A percentile compares a stretch with the other conserved stretches of the same genome.
phyloP scores from a whole-genome alignment of 805 yeast genomes.

The Kodamaea nitidulidarum region DNA sequence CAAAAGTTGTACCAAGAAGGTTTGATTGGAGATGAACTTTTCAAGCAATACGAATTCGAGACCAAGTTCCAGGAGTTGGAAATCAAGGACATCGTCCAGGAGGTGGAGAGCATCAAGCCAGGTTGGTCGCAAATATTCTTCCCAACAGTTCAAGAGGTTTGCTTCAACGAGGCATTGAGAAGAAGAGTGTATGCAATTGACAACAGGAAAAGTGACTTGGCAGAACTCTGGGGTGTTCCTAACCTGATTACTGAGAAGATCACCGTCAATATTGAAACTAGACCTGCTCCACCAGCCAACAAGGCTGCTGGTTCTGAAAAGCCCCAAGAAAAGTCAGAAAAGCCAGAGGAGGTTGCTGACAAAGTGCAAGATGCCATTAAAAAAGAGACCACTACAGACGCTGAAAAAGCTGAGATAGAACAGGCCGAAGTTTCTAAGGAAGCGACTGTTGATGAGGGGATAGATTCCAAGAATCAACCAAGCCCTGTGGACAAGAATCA shows the following conservation, averaged over 20 bases:
- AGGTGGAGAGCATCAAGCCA: slow-evolving; percentile 66
- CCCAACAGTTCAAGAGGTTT: slow-evolving; percentile 80
- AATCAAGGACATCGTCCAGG: slow-evolving; percentile 67
- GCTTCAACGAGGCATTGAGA: slow-evolving; percentile 86
- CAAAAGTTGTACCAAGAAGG: slow-evolving; percentile 78
- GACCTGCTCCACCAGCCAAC: slow-evolving; percentile 6
- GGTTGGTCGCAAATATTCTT: slow-evolving; percentile 81
- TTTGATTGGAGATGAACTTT: slow-evolving; percentile 84
- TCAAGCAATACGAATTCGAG: slow-evolving; percentile 74
- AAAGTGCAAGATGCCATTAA: too few species aligned
- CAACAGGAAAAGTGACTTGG: slow-evolving; percentile 30
- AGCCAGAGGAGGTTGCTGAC: slow-evolving; percentile 1
- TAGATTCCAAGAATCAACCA: too few species aligned
- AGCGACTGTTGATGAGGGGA: too few species aligned
- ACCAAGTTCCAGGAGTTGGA: slow-evolving; percentile 78
- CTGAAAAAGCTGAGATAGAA: too few species aligned
- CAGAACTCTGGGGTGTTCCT: slow-evolving; percentile 34
- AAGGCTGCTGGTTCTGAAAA: slow-evolving; percentile 2
- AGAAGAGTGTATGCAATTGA: slow-evolving; percentile 58
- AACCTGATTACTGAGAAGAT: slow-evolving; percentile 7
- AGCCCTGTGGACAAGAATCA: too few species aligned
- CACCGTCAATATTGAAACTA: slow-evolving; percentile 4
- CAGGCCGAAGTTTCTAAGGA: too few species aligned
- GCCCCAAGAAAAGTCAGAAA: background rate
- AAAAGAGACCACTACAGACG: too few species aligned